A percentile compares a stretch with the other conserved stretches of the same genome.
These are phyloP conservation scores for Geotrichum europaeum DNA, from an alignment of 1,139 yeast species.

Conservation along the genomic window DNA sequence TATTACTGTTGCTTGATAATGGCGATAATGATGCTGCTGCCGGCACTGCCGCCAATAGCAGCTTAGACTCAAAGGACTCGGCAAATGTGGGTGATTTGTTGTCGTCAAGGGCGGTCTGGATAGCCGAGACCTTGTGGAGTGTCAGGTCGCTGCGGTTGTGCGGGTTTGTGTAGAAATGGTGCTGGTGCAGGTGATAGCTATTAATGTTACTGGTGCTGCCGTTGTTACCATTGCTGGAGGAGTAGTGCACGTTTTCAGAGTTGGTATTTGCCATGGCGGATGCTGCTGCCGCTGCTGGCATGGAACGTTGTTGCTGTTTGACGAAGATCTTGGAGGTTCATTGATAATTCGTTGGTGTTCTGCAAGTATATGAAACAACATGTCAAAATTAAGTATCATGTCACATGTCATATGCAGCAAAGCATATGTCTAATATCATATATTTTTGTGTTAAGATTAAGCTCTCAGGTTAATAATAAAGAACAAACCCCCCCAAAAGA, in stretches of 20 bases:
- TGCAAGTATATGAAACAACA: not conserved
- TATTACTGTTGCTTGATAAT: not conserved
- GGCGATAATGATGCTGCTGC: not conserved
- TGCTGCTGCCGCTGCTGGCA: not conserved
- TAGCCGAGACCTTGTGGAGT: slow-evolving; percentile 11
- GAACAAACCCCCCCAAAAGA: too few species aligned
- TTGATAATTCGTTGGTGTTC: not conserved
- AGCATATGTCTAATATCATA: too few species aligned
- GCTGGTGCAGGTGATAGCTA: not conserved
- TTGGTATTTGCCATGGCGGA: not conserved
- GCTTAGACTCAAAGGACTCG: slow-evolving; percentile 4
- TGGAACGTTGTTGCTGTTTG: not conserved
- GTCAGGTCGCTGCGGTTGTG: slow-evolving; percentile 7
- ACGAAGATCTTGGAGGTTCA: not conserved
- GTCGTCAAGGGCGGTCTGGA: slow-evolving; percentile 15
- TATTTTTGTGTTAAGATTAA: too few species aligned
- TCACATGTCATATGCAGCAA: not conserved
- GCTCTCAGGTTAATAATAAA: too few species aligned
- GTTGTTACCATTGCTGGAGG: not conserved
- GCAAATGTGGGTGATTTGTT: slow-evolving; percentile 17
- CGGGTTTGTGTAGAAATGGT: not conserved
- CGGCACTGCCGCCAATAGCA: not conserved
- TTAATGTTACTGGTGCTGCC: not conserved
- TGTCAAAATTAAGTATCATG: not conserved
- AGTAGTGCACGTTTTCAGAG: not conserved